Conservation (phyloP, 495 filamentous ascomycete genomes). For the Rostrohypoxylon terebratum region DNA sequence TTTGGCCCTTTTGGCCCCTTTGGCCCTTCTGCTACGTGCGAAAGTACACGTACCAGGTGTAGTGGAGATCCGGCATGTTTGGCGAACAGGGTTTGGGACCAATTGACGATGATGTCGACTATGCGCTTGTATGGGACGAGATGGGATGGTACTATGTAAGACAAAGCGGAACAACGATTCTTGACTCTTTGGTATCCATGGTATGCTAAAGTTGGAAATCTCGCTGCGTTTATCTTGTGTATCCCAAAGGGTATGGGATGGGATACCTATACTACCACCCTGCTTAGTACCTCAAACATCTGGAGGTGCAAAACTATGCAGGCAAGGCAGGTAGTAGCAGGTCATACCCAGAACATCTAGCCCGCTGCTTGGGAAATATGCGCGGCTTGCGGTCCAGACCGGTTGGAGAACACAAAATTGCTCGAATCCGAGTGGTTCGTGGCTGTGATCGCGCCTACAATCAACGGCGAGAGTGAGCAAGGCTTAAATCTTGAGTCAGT, state of each 20-base stretch:
- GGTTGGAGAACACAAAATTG: conserved; percentile 16
- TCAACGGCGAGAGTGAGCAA: not conserved
- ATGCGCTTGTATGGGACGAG: conserved; percentile 10
- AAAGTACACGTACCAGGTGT: conserved; percentile 32
- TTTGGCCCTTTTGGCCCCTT: conserved; percentile 8
- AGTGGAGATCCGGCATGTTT: conserved; percentile 38
- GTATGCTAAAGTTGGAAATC: conserved; percentile 8
- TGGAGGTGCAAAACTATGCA: conserved; percentile 25
- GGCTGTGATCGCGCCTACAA: not conserved
- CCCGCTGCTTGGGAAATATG: conserved; percentile 5
- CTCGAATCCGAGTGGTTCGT: conserved; percentile 24
- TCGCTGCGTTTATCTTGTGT: not conserved
- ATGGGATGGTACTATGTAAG: conserved; percentile 32
- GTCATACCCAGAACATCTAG: conserved; percentile 12
- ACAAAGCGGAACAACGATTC: conserved; percentile 27
- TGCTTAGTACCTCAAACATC: conserved; percentile 3
- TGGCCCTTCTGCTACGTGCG: conserved; percentile 9
- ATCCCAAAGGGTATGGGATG: conserved; percentile 22
- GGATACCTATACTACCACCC: too few species aligned
- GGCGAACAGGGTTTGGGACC: conserved; percentile 38
- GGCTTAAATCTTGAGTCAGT: conserved; percentile 13
- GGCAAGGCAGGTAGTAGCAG: conserved; percentile 36
- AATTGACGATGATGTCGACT: conserved; percentile 29
- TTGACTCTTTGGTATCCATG: conserved; percentile 13
- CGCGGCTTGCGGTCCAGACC: conserved; percentile 39